phyloP scores from a whole-genome alignment of 768 basidiomycete genomes.

The Tricholoma furcatifolium region DNA sequence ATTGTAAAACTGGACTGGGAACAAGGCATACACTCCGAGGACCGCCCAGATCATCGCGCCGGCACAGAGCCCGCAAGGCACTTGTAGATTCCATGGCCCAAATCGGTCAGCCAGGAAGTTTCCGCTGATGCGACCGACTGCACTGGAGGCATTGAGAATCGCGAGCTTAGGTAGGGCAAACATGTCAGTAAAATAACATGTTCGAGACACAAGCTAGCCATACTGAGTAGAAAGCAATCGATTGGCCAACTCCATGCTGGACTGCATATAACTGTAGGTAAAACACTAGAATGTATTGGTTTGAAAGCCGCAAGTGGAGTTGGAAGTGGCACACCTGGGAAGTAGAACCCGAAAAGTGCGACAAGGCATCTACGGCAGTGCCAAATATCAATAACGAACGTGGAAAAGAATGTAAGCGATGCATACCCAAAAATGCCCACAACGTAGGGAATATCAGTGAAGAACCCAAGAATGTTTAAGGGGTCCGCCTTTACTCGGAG shows the following conservation, averaged over 20 bases:
- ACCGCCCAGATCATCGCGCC: no score
- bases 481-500: conserved; percentile 6
- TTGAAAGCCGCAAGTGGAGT: neutral
- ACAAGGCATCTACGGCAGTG: neutral
- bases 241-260: conserved; percentile 19
- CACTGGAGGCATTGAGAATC: conserved; percentile 31
- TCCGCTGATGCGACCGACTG: conserved; percentile 32
- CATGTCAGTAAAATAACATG: no score
- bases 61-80: no score
- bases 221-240: conserved; percentile 19
- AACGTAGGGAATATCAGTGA: conserved; percentile 28
- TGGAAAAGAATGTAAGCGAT: neutral
- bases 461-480: no score
- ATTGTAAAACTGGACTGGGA: no score
- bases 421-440: conserved; percentile 26
- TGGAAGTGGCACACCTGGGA: conserved; percentile 13
- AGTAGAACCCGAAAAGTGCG: conserved; percentile 11
- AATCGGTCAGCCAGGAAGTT: conserved; percentile 30
- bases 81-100: conserved; percentile 30
- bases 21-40: no score
- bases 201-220: neutral
- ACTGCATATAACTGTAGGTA: conserved; percentile 18
- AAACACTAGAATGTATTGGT: neutral
- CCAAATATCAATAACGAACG: no score
- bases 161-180: conserved; percentile 28